Conservation (phyloP, 768 basidiomycete species). For the Cystofilobasidium capitatum region DNA sequence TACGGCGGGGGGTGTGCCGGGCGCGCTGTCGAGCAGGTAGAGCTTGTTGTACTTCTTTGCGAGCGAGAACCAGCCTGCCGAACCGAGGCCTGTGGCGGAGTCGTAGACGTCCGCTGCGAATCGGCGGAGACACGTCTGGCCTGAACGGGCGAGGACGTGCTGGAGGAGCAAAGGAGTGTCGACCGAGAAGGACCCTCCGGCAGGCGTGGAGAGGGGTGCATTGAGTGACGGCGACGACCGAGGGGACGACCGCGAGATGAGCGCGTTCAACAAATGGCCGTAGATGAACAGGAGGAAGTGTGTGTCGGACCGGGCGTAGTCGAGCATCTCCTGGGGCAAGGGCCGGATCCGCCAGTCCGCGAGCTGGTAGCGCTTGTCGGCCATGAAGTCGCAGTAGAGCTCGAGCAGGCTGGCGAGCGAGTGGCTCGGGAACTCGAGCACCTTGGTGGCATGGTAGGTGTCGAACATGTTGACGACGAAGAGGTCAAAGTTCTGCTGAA, state of each 20-base stretch:
- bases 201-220: constrained; percentile 27
- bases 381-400: constrained; percentile 77
- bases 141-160: constrained; percentile 61
- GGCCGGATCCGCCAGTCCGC: constrained; percentile 98
- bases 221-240: constrained; percentile 15
- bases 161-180: constrained; percentile 29
- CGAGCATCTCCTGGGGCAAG: constrained; percentile 74
- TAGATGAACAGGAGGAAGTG: constrained; percentile 90
- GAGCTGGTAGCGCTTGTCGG: constrained; percentile 92
- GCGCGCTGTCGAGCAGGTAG: constrained; percentile 5
- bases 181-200: constrained; percentile 5
- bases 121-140: constrained; percentile 62
- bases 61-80: constrained; percentile 65
- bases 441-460: constrained; percentile 85
- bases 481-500: constrained; percentile 88
- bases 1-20: background rate
- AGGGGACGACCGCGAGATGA: constrained; percentile 43
- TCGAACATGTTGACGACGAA: constrained; percentile 96
- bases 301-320: constrained; percentile 90
- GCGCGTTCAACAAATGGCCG: constrained; percentile 76
- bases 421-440: constrained; percentile 71
- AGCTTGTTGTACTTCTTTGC: constrained; percentile 73
- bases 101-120: constrained; percentile 67
- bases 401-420: constrained; percentile 74
- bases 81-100: constrained; percentile 52